phyloP scores from a whole-genome alignment of 371 early-diverging fungal genomes.

The Chytridiales sp. region DNA sequence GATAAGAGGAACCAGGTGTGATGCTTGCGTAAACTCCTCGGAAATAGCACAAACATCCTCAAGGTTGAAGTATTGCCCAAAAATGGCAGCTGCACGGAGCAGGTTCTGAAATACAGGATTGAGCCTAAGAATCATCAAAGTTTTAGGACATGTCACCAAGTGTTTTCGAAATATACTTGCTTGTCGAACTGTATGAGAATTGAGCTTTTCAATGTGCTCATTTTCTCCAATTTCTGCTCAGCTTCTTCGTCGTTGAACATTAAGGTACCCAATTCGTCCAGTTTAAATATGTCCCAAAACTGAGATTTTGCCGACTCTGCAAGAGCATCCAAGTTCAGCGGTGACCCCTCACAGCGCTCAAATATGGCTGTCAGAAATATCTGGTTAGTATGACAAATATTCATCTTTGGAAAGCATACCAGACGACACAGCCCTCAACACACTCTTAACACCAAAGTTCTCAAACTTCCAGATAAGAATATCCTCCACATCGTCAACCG shows the following conservation, averaged over 20 bases:
- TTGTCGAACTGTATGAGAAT: conserved; percentile 6
- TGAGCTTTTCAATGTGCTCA: neutral
- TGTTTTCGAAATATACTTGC: neutral
- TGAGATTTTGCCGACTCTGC: too few species aligned
- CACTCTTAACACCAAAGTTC: neutral
- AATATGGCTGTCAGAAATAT: too few species aligned
- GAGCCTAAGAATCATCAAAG: conserved; percentile 9
- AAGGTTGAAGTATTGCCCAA: conserved; percentile 6
- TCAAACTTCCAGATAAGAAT: neutral
- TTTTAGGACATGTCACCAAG: neutral
- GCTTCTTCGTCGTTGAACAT: neutral
- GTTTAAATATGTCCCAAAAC: neutral
- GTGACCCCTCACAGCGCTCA: too few species aligned
- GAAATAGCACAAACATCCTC: neutral
- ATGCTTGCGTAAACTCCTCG: neutral
- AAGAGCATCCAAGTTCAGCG: too few species aligned
- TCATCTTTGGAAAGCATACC: too few species aligned
- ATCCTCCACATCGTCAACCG: neutral
- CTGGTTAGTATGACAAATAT: too few species aligned
- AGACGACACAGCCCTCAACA: too few species aligned
- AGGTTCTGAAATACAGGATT: neutral
- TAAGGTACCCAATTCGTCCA: neutral
- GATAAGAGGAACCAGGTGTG: neutral
- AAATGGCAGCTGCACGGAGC: neutral
- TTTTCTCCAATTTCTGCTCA: neutral